Conservation (phyloP, 805 yeast genomes). For the Wickerhamomyces alni region DNA sequence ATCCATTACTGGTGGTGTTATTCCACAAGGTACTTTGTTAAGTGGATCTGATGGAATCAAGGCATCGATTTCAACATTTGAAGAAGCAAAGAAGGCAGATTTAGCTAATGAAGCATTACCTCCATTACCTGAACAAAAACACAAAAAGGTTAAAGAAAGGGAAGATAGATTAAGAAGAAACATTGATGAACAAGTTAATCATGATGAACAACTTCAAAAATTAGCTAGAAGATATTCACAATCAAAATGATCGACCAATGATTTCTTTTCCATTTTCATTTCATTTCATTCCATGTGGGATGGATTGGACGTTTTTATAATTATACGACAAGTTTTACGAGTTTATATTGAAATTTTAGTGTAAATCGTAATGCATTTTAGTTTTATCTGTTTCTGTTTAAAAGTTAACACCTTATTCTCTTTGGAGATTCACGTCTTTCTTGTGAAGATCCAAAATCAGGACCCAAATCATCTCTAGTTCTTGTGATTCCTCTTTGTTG, state of each 20-base stretch:
- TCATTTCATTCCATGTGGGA: no score
- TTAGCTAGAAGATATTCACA: conserved; percentile 22
- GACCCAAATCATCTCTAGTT: conserved; percentile 12
- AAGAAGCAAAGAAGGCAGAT: conserved; percentile 79
- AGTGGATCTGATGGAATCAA: conserved; percentile 79
- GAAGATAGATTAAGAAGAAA: conserved; percentile 33
- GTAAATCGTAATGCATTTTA: no score
- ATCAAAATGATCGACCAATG: neutral
- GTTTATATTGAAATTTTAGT: no score
- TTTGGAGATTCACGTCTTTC: conserved; percentile 2
- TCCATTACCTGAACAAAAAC: conserved; percentile 59
- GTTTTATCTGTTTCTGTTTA: no score
- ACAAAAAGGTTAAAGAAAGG: conserved; percentile 38
- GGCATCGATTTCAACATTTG: conserved; percentile 63
- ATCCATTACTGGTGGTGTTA: conserved; percentile 60
- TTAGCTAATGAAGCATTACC: conserved; percentile 83
- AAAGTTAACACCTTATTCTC: conserved; percentile 9
- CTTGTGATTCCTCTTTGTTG: conserved; percentile 10
- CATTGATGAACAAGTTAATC: conserved; percentile 24
- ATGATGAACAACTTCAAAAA: conserved; percentile 18
- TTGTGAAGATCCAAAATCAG: conserved; percentile 2
- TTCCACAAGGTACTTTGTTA: conserved; percentile 82
- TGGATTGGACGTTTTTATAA: no score
- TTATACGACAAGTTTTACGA: no score
- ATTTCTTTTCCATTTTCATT: neutral